phyloP scores from a whole-genome alignment of 306 rosid genomes.

The Hylodesmum podocarpum region DNA sequence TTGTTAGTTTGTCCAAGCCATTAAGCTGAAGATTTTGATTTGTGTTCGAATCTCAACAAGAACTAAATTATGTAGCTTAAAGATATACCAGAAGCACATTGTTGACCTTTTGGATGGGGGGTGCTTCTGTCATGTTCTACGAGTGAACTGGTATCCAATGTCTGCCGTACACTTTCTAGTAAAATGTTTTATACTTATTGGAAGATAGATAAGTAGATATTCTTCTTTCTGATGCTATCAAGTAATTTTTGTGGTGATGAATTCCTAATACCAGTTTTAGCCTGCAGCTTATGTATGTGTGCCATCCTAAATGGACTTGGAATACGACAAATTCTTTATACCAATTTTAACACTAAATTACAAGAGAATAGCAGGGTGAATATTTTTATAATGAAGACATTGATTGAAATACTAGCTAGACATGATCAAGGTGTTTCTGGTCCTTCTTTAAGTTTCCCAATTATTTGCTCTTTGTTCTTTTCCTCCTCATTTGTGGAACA shows the following conservation, averaged over 20 bases:
- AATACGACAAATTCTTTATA: background rate
- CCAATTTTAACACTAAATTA: background rate
- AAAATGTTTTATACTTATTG: background rate
- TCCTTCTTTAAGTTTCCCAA: conserved; percentile 1
- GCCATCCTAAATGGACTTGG: conserved; percentile 1
- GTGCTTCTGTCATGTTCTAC: background rate
- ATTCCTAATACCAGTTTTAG: background rate
- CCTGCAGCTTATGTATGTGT: background rate
- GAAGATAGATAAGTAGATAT: background rate
- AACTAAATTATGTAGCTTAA: background rate
- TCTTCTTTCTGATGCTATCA: background rate
- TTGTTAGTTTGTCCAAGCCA: background rate
- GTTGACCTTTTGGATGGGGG: no score
- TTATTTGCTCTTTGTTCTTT: background rate
- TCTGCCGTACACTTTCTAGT: background rate
- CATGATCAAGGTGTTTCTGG: background rate
- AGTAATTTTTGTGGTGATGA: background rate
- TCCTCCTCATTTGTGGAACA: conserved; percentile 6
- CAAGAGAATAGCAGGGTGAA: background rate
- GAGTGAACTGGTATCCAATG: background rate
- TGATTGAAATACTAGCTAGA: conserved; percentile 14
- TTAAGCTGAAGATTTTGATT: background rate
- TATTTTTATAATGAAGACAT: background rate
- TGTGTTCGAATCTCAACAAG: background rate
- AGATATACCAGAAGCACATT: no score